A percentile compares a stretch with the other conserved stretches of the same genome.
Conservation (phyloP, 805 yeast species). For the Tetrapisispora taiwanensis region DNA sequence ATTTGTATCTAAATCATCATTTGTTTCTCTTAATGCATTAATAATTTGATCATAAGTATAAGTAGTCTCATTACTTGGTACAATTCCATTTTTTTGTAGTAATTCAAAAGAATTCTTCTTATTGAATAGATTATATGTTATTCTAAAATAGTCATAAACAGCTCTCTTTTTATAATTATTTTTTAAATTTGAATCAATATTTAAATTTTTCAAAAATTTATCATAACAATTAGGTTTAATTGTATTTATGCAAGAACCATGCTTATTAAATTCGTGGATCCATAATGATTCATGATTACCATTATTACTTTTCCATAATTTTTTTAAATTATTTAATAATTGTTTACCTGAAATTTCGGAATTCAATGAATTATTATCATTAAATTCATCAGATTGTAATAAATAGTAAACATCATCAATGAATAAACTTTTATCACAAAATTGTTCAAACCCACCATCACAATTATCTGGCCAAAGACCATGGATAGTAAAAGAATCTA, state of each 20-base stretch:
- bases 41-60: slow-evolving; percentile 49
- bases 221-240: slow-evolving; percentile 63
- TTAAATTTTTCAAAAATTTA: slow-evolving; percentile 11
- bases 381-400: slow-evolving; percentile 28
- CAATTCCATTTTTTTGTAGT: slow-evolving; percentile 57
- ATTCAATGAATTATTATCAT: slow-evolving; percentile 4
- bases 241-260: slow-evolving; percentile 85
- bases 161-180: slow-evolving; percentile 20
- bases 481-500: slow-evolving; percentile 65
- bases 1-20: slow-evolving; percentile 40
- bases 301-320: slow-evolving; percentile 63
- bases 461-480: slow-evolving; percentile 89
- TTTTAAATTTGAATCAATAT: neutral
- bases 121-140: slow-evolving; percentile 48
- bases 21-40: slow-evolving; percentile 36
- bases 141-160: slow-evolving; percentile 62
- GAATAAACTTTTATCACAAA: slow-evolving; percentile 55
- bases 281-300: slow-evolving; percentile 64
- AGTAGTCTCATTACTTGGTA: slow-evolving; percentile 48
- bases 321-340: slow-evolving; percentile 46
- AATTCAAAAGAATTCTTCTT: slow-evolving; percentile 58
- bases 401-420: slow-evolving; percentile 41
- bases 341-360: slow-evolving; percentile 37
- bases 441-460: slow-evolving; percentile 71
- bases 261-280: slow-evolving; percentile 91